A percentile compares a stretch with the other conserved stretches of the same genome.
Evolutionary conservation across 2,329 filamentous ascomycete genomes (phyloP).

Genomic region (Botrytis porri): DNA sequence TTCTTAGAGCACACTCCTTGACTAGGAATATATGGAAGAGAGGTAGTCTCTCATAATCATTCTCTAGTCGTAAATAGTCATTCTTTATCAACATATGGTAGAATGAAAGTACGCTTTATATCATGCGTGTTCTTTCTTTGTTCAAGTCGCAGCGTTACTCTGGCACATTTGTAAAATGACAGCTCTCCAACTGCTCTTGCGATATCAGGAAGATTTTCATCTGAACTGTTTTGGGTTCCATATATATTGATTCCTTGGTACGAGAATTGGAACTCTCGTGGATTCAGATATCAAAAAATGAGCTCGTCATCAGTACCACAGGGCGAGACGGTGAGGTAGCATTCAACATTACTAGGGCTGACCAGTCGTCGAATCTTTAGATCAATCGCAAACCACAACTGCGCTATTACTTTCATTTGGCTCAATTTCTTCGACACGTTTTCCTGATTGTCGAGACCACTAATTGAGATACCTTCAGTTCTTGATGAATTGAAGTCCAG

Average conservation of each 20-base stretch:
- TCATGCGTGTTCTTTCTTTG: neutral
- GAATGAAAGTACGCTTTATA: neutral
- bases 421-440: neutral
- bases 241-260: neutral
- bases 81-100: rapidly evolving
- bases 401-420: neutral
- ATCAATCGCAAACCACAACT: neutral
- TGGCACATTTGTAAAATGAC: neutral
- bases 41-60: neutral
- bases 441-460: too few species aligned
- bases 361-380: neutral
- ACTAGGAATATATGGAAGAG: neutral
- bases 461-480: neutral
- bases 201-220: neutral
- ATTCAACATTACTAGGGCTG: neutral
- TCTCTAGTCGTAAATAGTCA: neutral
- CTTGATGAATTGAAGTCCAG: neutral
- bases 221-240: neutral
- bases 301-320: neutral
- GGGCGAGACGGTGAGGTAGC: neutral
- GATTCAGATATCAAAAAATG: neutral
- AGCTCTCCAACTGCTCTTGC: neutral
- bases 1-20: neutral
- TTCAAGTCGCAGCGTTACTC: neutral
- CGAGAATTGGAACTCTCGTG: neutral